Evolutionary conservation across 208 protist species (phyloP), one percentile per base, ranked within the genome.

Genomic region (Kentomonas sorsogonicus): DNA sequence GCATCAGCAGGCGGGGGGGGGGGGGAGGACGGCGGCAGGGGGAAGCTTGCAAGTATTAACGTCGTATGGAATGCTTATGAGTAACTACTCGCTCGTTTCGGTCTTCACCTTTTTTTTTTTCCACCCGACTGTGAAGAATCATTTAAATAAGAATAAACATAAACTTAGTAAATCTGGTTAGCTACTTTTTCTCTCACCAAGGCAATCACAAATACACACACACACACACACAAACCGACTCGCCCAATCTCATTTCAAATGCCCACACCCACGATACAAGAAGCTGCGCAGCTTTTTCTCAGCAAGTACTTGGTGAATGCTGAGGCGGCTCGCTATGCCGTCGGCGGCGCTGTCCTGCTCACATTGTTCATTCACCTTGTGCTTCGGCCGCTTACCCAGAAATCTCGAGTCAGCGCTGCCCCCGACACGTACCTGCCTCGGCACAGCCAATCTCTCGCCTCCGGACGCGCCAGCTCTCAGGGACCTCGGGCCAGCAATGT

Each of bases 281-380:
- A n/a, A n/a, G n/a, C n/a, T n/a, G n/a, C n/a, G n/a, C n/a, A n/a
- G n/a, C n/a, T n/a, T n/a, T n/a, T n/a, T n/a, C n/a, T n/a, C n/a
- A n/a, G n/a, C n/a, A n/a, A n/a, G n/a, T n/a, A n/a, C n/a, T n/a
- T n/a, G n/a, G n/a, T 52, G 26, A 52, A 52, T 30, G 46, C 27
- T 22, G 34, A 52, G 46, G 50, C 50, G 26, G 50, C 50, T 3
- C 22, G 25, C 29, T 54, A 18, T 26, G 50, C 50, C 6, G 34
- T 54, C 29, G 29, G 9, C 50, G 29, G 34, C 50, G 50, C 27
- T 10, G 27, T 30, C 27, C 50, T 54, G 11, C 22, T 54, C 50
- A 36, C 33, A 5, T 15, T 5, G 7, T 15, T 36, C 33, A 11
- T 36, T 11, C 11, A 15, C 33, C 7, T 36, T 11, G 5, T 5